A percentile compares a stretch with the other conserved stretches of the same genome.
phyloP scores from a whole-genome alignment of 495 filamentous ascomycete genomes.

The Hypoxylon crocopeplum region DNA sequence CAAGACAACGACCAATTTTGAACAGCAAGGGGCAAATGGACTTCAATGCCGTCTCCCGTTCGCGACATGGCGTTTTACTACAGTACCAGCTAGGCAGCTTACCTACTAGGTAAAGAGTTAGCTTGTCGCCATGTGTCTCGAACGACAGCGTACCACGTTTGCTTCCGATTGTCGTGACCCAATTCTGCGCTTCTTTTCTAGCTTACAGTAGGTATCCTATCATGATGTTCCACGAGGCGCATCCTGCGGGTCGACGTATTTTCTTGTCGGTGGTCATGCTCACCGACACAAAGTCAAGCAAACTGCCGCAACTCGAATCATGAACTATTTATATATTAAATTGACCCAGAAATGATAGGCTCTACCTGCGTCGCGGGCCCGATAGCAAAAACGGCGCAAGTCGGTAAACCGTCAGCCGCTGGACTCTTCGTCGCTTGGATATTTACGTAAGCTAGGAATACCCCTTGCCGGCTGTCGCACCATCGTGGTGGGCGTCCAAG shows the following conservation, averaged over 20 bases:
- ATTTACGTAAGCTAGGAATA: background rate
- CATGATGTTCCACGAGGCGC: conserved; percentile 21
- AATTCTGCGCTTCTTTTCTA: background rate
- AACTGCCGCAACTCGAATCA: background rate
- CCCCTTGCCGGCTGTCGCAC: conserved; percentile 2
- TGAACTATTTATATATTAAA: no score
- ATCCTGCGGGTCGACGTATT: conserved; percentile 7
- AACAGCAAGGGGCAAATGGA: background rate
- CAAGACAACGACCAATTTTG: conserved; percentile 1
- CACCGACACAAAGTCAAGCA: conserved; percentile 22
- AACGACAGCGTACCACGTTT: conserved; percentile 31
- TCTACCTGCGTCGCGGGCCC: background rate
- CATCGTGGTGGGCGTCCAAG: conserved; percentile 6
- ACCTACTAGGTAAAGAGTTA: conserved; percentile 13
- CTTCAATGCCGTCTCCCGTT: background rate
- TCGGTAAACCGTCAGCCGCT: background rate
- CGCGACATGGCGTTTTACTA: no score
- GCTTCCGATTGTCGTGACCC: no score
- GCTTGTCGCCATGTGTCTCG: conserved; percentile 28
- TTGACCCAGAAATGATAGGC: no score
- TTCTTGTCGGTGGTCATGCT: conserved; percentile 1
- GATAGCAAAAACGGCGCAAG: background rate
- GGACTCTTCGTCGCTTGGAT: background rate
- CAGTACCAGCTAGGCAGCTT: no score
- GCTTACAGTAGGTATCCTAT: conserved; percentile 19